Evolutionary conservation across 2,329 filamentous ascomycete species (phyloP).

Genomic region (Tetracladium maxilliforme): DNA sequence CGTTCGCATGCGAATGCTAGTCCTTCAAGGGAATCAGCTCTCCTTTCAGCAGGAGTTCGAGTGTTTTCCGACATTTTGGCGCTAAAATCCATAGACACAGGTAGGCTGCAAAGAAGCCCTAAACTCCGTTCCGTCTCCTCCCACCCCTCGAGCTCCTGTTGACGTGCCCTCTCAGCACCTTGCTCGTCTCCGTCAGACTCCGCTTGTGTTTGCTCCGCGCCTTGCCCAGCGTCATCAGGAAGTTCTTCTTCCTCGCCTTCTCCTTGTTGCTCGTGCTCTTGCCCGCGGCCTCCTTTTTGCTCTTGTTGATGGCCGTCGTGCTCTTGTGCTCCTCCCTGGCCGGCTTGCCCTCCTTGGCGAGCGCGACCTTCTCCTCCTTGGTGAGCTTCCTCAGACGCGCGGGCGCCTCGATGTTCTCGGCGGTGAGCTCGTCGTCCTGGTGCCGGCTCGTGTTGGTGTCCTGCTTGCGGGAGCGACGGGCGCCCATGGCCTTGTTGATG

Average conservation of each 20-base stretch:
- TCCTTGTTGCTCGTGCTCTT: slow-evolving; percentile 97
- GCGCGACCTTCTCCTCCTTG: slow-evolving; percentile 76
- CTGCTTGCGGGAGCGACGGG: slow-evolving; percentile 33
- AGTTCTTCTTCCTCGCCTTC: slow-evolving; percentile 95
- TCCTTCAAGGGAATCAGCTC: too few relatives aligned
- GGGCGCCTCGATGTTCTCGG: slow-evolving; percentile 81
- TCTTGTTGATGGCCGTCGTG: slow-evolving; percentile 69
- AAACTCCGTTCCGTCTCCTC: slow-evolving; percentile 66
- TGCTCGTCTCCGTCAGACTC: slow-evolving; percentile 74
- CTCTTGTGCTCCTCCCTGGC: slow-evolving; percentile 70
- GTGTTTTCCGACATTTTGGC: too few relatives aligned
- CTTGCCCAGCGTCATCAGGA: slow-evolving; percentile 95
- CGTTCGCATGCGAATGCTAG: too few relatives aligned
- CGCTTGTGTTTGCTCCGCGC: slow-evolving; percentile 92
- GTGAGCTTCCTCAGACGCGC: slow-evolving; percentile 69
- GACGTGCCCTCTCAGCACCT: slow-evolving; percentile 67
- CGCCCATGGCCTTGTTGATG: slow-evolving; percentile 46
- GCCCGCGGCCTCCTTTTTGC: slow-evolving; percentile 75
- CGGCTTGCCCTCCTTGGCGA: slow-evolving; percentile 71
- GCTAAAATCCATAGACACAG: too few relatives aligned
- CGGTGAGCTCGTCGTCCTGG: slow-evolving; percentile 77
- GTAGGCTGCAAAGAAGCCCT: too few relatives aligned
- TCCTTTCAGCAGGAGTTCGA: too few relatives aligned
- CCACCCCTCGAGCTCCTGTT: slow-evolving; percentile 76
- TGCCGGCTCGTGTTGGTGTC: too few relatives aligned